Conservation (phyloP, 345 rosid species). For the Lumnitzera racemosa region DNA sequence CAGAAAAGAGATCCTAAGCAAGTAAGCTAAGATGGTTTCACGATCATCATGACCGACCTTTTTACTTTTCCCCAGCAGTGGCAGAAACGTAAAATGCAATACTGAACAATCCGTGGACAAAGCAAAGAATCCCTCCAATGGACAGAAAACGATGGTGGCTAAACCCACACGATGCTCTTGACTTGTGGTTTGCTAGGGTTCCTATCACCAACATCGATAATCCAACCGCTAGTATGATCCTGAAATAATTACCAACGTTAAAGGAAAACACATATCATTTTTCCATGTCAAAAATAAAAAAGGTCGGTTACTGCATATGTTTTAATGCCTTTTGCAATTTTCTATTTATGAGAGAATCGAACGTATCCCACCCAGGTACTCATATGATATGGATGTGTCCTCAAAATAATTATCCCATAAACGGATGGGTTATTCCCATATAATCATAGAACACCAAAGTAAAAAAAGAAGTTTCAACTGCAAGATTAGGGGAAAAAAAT, state of each 20-base stretch:
- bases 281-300: no score
- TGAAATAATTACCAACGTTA: conserved; percentile 16
- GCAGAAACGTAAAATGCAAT: conserved; percentile 83
- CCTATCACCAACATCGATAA: conserved; percentile 72
- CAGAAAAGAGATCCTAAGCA: no score
- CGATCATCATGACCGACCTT: no score
- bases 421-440: no score
- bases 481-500: neutral
- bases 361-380: no score
- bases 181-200: conserved; percentile 61
- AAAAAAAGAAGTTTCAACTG: neutral
- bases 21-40: no score
- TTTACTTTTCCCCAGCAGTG: conserved; percentile 24
- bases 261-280: neutral
- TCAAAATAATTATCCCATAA: no score
- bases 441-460: no score
- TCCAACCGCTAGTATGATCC: conserved; percentile 76
- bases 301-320: no score
- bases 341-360: no score
- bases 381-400: no score
- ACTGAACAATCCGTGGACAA: conserved; percentile 73
- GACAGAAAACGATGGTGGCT: conserved; percentile 82
- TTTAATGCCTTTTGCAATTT: no score
- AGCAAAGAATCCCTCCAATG: conserved; percentile 82
- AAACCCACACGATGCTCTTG: conserved; percentile 79